These are phyloP conservation scores for Pseudocercospora fuligena DNA, from an alignment of 2,329 filamentous ascomycete genomes.

Conservation along the genomic window DNA sequence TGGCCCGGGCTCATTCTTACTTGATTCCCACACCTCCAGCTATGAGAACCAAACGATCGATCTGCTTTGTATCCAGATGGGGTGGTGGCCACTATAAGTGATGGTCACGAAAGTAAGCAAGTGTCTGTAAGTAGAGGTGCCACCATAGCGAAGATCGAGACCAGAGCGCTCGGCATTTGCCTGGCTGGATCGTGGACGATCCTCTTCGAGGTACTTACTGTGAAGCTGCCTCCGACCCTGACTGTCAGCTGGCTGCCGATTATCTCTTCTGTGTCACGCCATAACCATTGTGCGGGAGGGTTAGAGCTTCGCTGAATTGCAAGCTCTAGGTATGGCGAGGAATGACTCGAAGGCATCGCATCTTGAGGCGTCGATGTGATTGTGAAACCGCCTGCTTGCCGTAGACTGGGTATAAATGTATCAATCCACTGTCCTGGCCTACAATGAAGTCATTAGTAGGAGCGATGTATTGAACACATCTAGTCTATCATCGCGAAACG, in stretches of 20 bases:
- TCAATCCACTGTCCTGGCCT: conserved; percentile 85
- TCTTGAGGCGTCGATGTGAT: conserved; percentile 74
- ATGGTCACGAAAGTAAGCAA: neutral
- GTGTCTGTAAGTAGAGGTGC: neutral
- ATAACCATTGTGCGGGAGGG: conserved; percentile 77
- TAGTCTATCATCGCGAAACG: neutral
- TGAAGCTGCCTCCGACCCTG: conserved; percentile 79
- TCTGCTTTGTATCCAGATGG: conserved; percentile 44
- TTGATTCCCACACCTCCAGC: conserved; percentile 86
- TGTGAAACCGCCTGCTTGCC: conserved; percentile 82
- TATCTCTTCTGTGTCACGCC: conserved; percentile 62
- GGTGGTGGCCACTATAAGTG: conserved; percentile 66
- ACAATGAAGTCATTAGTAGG: neutral
- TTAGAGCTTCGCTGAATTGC: conserved; percentile 76
- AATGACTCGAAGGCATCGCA: conserved; percentile 32
- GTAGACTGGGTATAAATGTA: conserved; percentile 71
- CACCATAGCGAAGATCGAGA: neutral
- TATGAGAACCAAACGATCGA: conserved; percentile 71
- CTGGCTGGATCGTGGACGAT: neutral
- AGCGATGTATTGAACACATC: neutral
- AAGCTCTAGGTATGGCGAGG: conserved; percentile 68
- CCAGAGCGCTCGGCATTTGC: neutral
- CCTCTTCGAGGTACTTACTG: conserved; percentile 36
- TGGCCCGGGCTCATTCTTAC: conserved; percentile 45
- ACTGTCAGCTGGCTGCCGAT: conserved; percentile 65